phyloP scores from a whole-genome alignment of 2,329 filamentous ascomycete genomes.

The Venturia effusa region DNA sequence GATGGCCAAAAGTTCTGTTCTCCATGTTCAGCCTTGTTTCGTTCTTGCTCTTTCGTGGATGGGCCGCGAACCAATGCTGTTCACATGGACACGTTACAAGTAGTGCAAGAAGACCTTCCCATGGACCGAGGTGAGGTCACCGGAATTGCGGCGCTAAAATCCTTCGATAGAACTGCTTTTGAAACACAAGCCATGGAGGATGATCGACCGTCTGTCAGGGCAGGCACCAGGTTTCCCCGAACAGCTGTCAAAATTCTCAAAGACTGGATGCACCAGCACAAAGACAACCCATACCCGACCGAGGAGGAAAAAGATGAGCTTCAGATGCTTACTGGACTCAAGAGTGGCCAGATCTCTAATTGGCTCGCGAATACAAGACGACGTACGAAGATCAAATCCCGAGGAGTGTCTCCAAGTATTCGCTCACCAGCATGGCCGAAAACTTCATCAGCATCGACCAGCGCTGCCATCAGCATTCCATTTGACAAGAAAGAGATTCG shows the following conservation, averaged over 20 bases:
- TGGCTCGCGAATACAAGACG: constrained; percentile 87
- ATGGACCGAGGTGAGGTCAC: constrained; percentile 24
- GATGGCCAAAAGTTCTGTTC: constrained; percentile 32
- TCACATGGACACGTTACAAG: constrained; percentile 36
- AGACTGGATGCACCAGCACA: constrained; percentile 72
- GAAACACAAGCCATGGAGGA: constrained; percentile 21
- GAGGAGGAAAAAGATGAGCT: constrained; percentile 77
- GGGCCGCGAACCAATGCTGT: constrained; percentile 22
- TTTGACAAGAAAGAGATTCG: constrained; percentile 20
- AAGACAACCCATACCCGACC: constrained; percentile 75
- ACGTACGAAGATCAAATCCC: constrained; percentile 63
- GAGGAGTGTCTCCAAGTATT: constrained; percentile 59
- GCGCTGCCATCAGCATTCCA: constrained; percentile 52
- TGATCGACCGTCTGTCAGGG: constrained; percentile 39
- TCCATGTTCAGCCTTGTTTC: constrained; percentile 36
- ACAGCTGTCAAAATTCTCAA: constrained; percentile 73
- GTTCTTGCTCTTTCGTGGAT: constrained; percentile 36
- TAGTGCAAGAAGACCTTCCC: constrained; percentile 31
- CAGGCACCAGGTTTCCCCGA: constrained; percentile 65
- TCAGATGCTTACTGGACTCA: constrained; percentile 68
- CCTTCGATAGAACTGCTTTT: constrained; percentile 27
- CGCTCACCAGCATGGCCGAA: constrained; percentile 31
- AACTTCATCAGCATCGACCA: constrained; percentile 29
- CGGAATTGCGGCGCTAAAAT: constrained; percentile 23
- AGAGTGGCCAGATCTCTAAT: constrained; percentile 74